Evolutionary conservation across 495 filamentous ascomycete species (phyloP), one percentile per base, ranked within the genome.

Genomic region (Paragyromitra xinjiangensis): DNA sequence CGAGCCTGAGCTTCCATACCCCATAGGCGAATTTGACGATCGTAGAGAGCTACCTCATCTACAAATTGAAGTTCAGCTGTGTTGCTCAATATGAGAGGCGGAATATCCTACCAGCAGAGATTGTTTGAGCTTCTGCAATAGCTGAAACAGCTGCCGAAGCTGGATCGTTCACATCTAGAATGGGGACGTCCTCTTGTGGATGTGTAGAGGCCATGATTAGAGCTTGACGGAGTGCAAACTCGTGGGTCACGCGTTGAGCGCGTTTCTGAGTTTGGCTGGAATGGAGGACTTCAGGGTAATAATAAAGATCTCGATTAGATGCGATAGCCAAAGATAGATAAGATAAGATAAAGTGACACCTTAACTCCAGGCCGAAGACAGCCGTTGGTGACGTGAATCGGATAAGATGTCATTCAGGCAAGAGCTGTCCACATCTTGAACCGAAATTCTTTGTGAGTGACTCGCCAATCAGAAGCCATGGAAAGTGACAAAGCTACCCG

Each of bases 41-140:
- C 95, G 84, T 99, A 99, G 26, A 99, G 89, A 48, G 96, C 96
- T 81, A 98, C 97, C 82, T 99, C 95, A 85, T 97, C 95, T 96
- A 76, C 8, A 34, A 37, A 24, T 37, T 37, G 2, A 73, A 51
- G 45, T 79, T 34, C 58, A 80, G 78, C 14, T 29, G 71, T 42
- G 34, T 45, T 50, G n/a, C 37, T 65, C 29, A 40, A 22, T 16
- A 55, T 16, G 39, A 22, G 44, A n/a, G 50, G 34, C 37, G 39
- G 12, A 42, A 62, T 50, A 72, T 59, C 39, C 14, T 50, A 82
- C 80, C 80, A 58, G 80, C 80, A 8, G 80, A 81, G 56, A 82
- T 82, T 22, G 71, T 79, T 67, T 82, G 71, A 48, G 75, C 58
- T 63, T 81, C 71, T 44, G 62, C 16, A 24, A 66, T 79, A 19